Percentiles rank a stretch among this genome's conserved stretches.
phyloP scores from a whole-genome alignment of 2,329 filamentous ascomycete species.

The Stagonosporopsis vannaccii region DNA sequence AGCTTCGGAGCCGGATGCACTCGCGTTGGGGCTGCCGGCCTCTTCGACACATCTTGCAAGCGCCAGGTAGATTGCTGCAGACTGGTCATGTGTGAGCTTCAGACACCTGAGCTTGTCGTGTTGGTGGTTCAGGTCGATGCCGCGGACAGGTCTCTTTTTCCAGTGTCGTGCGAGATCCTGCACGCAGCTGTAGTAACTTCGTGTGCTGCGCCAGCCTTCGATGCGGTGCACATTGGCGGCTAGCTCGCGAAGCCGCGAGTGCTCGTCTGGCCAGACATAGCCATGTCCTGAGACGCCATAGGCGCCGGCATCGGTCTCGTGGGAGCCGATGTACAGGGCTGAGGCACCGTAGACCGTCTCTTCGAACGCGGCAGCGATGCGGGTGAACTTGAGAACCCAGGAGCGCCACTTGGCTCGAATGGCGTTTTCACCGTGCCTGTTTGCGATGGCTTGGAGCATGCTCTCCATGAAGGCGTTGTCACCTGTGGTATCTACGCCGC shows the following conservation, averaged over 20 bases:
- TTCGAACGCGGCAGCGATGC: constrained; percentile 92
- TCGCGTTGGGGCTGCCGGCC: constrained; percentile 31
- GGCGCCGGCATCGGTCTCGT: constrained; percentile 61
- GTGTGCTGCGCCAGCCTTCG: constrained; percentile 94
- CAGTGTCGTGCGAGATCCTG: constrained; percentile 59
- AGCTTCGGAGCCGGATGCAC: constrained; percentile 26
- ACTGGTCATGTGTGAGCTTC: constrained; percentile 76
- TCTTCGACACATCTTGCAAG: constrained; percentile 74
- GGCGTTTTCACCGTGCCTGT: constrained; percentile 83
- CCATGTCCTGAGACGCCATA: constrained; percentile 79
- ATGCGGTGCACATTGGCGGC: constrained; percentile 91
- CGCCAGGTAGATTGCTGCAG: constrained; percentile 84
- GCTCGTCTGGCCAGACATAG: constrained; percentile 92
- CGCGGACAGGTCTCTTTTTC: constrained; percentile 68
- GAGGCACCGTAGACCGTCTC: constrained; percentile 94
- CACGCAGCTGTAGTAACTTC: constrained; percentile 95
- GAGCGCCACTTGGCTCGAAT: constrained; percentile 92
- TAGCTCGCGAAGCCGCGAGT: constrained; percentile 80
- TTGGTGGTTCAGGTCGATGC: constrained; percentile 88
- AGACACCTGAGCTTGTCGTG: constrained; percentile 88
- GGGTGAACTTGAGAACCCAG: constrained; percentile 93
- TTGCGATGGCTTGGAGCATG: constrained; percentile 81
- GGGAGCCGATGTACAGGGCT: constrained; percentile 82
- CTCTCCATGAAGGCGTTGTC: constrained; percentile 90
- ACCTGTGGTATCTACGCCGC: constrained; percentile 73